A percentile compares a stretch with the other conserved stretches of the same genome.
Evolutionary conservation across 2,329 filamentous ascomycete genomes (phyloP).

Genomic region (Aspergillaceae sp.): DNA sequence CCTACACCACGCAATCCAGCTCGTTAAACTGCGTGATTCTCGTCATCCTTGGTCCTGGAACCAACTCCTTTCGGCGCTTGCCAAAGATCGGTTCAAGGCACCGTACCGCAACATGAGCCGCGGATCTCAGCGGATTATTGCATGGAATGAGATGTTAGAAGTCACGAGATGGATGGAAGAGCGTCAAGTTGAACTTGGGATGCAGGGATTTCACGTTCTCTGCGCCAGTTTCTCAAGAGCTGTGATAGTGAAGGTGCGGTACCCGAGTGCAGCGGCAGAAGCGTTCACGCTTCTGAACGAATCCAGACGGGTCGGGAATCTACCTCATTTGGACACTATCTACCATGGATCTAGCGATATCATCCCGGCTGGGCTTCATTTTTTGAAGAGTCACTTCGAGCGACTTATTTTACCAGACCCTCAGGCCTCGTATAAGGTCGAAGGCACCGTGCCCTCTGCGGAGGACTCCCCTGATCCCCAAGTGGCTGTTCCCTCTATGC

Average conservation of each 20-base stretch:
- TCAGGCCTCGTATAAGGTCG: slow-evolving; percentile 14
- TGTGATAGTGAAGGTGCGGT: slow-evolving; percentile 22
- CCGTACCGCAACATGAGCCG: slow-evolving; percentile 12
- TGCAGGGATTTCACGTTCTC: slow-evolving; percentile 26
- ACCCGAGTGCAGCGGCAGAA: slow-evolving; percentile 18
- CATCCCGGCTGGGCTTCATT: slow-evolving; percentile 20
- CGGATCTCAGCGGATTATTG: slow-evolving; percentile 24
- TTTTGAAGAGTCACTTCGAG: slow-evolving; percentile 31
- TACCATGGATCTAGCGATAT: slow-evolving; percentile 19
- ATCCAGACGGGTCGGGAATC: slow-evolving; percentile 5
- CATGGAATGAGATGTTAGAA: slow-evolving; percentile 30
- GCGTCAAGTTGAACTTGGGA: slow-evolving; percentile 21
- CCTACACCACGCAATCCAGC: slow-evolving; percentile 29
- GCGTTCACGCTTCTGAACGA: slow-evolving; percentile 18
- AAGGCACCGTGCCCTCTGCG: slow-evolving; percentile 9
- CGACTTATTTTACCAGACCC: slow-evolving; percentile 24
- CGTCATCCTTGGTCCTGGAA: slow-evolving; percentile 28
- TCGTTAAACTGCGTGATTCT: slow-evolving; percentile 23
- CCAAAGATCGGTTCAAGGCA: slow-evolving; percentile 13
- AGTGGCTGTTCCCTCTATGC: slow-evolving; percentile 20
- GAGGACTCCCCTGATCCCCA: slow-evolving; percentile 7
- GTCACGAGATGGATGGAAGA: slow-evolving; percentile 28
- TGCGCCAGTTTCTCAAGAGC: slow-evolving; percentile 29
- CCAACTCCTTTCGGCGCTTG: slow-evolving; percentile 26
- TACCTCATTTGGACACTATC: slow-evolving; percentile 2